Evolutionary conservation across 495 filamentous ascomycete species (phyloP).

Genomic region (Daldinia grandis): DNA sequence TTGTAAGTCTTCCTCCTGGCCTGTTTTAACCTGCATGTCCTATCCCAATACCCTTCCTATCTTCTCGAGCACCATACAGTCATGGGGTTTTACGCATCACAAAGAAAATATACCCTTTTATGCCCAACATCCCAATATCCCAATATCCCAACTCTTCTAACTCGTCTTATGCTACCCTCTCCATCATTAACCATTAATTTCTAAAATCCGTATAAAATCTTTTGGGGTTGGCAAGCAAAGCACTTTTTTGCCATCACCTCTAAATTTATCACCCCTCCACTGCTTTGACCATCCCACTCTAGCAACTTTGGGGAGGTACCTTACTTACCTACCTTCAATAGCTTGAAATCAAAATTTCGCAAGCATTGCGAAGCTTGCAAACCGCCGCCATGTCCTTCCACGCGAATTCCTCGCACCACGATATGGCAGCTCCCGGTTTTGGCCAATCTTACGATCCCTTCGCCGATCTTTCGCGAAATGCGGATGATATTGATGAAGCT

Average conservation of each 20-base stretch:
- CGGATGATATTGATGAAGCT: constrained; percentile 79
- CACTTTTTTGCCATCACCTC: not conserved
- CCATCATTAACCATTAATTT: no score
- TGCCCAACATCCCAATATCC: not conserved
- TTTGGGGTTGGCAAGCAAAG: not conserved
- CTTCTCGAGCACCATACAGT: not conserved
- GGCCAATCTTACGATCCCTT: constrained; percentile 88
- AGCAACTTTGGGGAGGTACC: not conserved
- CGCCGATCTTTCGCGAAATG: constrained; percentile 73
- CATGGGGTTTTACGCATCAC: not conserved
- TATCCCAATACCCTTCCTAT: not conserved
- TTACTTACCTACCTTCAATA: constrained; percentile 1
- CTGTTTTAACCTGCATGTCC: not conserved
- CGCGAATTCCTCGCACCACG: constrained; percentile 74
- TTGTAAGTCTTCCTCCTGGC: constrained; percentile 25
- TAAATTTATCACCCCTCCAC: not conserved
- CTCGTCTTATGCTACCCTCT: not conserved
- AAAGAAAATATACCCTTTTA: not conserved
- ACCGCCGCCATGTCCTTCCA: constrained; percentile 78
- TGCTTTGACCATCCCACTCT: not conserved
- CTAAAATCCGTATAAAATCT: not conserved
- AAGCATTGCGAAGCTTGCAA: constrained; percentile 6
- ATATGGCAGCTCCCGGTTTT: constrained; percentile 71
- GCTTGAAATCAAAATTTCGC: not conserved
- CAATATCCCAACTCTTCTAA: not conserved